phyloP scores from a whole-genome alignment of 305 asterid species.

The Euphrasia arctica region DNA sequence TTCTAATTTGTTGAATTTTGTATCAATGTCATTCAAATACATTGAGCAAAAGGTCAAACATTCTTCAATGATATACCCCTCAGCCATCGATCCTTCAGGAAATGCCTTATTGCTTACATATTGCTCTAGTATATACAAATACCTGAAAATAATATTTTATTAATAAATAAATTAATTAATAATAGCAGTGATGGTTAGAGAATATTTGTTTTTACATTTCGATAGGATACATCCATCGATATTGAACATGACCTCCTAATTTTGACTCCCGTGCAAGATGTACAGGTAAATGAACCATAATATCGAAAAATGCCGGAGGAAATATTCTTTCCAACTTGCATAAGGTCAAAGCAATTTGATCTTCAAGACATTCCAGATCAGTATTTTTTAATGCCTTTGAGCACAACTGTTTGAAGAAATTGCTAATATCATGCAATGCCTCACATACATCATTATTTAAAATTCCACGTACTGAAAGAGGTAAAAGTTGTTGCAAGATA shows the following conservation, averaged over 20 bases:
- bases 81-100: background rate
- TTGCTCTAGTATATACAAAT: background rate
- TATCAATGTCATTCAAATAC: background rate
- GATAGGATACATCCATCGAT: background rate
- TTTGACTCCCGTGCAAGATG: constrained; percentile 1
- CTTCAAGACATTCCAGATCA: background rate
- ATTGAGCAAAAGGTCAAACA: background rate
- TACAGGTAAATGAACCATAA: background rate
- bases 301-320: constrained; percentile 3
- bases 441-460: background rate
- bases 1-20: background rate
- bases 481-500: background rate
- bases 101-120: background rate
- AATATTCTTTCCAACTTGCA: too few relatives aligned
- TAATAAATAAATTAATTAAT: background rate
- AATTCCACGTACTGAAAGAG: background rate
- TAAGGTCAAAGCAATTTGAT: too few relatives aligned
- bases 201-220: background rate
- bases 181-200: background rate
- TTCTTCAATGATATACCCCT: background rate
- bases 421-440: background rate
- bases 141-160: background rate
- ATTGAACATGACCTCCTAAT: background rate
- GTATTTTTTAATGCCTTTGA: background rate
- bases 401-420: background rate